These are phyloP conservation scores for Cantharellus cinnabarinus DNA, from an alignment of 768 basidiomycete species.

Conservation along the genomic window DNA sequence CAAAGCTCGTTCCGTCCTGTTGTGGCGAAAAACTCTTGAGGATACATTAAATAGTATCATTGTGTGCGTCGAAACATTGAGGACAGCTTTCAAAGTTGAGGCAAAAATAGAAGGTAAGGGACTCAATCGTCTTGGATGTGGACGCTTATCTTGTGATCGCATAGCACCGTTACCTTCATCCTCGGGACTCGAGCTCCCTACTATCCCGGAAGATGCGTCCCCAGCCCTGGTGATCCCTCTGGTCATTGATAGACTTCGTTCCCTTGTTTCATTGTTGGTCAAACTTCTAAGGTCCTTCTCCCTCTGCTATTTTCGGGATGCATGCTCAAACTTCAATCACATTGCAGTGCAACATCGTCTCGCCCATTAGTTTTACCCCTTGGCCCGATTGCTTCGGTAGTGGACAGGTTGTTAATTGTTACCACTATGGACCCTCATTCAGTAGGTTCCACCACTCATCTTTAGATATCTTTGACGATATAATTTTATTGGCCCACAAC, in stretches of 20 bases:
- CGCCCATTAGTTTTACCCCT: too few species aligned
- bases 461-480: too few species aligned
- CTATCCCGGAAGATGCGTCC: not conserved
- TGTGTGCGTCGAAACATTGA: constrained; percentile 34
- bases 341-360: not conserved
- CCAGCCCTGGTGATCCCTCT: constrained; percentile 18
- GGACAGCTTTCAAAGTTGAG: constrained; percentile 32
- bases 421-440: too few species aligned
- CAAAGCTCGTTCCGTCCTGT: constrained; percentile 46
- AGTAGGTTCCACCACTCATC: too few species aligned
- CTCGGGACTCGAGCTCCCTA: not conserved
- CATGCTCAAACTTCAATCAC: not conserved
- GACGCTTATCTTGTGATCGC: too few species aligned
- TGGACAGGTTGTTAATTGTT: too few species aligned
- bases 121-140: too few species aligned
- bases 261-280: constrained; percentile 29
- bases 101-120: too few species aligned
- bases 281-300: constrained; percentile 33
- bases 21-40: constrained; percentile 62
- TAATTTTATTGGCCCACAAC: constrained; percentile 6
- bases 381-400: too few species aligned
- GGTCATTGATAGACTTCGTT: constrained; percentile 39
- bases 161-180: too few species aligned
- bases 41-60: constrained; percentile 47
- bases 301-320: not conserved